Evolutionary conservation across 371 early-diverging fungal genomes (phyloP).

Genomic region (Conidiobolus incongruus): DNA sequence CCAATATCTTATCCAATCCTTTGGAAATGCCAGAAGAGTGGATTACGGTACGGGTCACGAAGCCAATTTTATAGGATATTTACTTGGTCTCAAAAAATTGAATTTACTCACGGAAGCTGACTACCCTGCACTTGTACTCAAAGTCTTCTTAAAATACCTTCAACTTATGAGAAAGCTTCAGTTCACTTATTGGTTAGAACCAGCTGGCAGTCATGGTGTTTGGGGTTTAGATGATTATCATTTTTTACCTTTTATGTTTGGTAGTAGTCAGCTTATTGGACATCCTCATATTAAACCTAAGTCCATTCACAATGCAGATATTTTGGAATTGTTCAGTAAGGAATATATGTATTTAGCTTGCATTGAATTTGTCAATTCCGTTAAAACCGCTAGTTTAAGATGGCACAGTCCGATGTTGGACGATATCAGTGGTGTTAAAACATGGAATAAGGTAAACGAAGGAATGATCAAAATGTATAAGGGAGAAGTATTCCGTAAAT

Average conservation of each 20-base stretch:
- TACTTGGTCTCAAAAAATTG: constrained; percentile 62
- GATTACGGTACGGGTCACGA: constrained; percentile 99
- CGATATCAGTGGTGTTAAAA: constrained; percentile 79
- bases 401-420: constrained; percentile 94
- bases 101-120: constrained; percentile 33
- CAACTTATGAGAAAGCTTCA: constrained; percentile 73
- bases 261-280: constrained; percentile 56
- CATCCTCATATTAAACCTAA: constrained; percentile 68
- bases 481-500: constrained; percentile 84
- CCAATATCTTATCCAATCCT: constrained; percentile 64
- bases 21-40: constrained; percentile 89
- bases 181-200: constrained; percentile 87
- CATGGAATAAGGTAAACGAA: constrained; percentile 82
- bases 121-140: constrained; percentile 43
- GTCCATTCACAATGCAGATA: constrained; percentile 60
- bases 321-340: constrained; percentile 55
- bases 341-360: constrained; percentile 88
- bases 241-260: constrained; percentile 92
- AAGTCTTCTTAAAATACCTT: constrained; percentile 77
- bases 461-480: constrained; percentile 97
- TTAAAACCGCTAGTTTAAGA: constrained; percentile 28
- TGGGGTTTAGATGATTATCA: constrained; percentile 99
- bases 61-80: constrained; percentile 81
- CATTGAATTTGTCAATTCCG: constrained; percentile 66
- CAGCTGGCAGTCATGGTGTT: constrained; percentile 97